These are phyloP conservation scores for Schizochytrium sp. DNA, from an alignment of 108 stramenopile species.

Conservation along the genomic window DNA sequence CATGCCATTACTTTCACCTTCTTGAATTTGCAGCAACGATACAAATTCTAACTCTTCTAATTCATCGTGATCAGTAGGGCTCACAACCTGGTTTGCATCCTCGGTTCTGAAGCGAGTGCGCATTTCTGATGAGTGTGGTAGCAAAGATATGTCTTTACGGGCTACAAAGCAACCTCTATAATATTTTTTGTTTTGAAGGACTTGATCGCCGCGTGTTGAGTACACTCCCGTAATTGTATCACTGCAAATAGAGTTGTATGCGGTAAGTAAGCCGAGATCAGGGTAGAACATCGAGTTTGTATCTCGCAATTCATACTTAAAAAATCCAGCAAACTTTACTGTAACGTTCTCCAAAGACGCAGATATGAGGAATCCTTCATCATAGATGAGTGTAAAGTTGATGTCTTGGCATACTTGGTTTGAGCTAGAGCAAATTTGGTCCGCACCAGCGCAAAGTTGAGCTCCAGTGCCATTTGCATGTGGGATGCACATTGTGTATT, in stretches of 20 bases:
- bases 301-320: background rate
- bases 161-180: slow-evolving; percentile 41
- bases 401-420: background rate
- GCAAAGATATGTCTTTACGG: background rate
- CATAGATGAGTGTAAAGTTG: slow-evolving; percentile 33
- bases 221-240: slow-evolving; percentile 44
- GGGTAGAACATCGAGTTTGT: background rate
- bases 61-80: background rate
- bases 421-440: background rate
- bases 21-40: background rate
- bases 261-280: background rate
- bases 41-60: background rate
- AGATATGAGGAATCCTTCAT: slow-evolving; percentile 21
- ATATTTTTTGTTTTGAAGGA: background rate
- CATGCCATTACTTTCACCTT: background rate
- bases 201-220: slow-evolving; percentile 3
- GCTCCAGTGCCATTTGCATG: background rate
- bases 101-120: background rate
- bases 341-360: background rate
- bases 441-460: background rate
- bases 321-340: slow-evolving; percentile 30
- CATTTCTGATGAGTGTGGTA: slow-evolving; percentile 24
- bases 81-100: background rate
- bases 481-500: slow-evolving; percentile 28
- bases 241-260: slow-evolving; percentile 27